Conservation (phyloP, 2,329 filamentous ascomycete genomes). For the Botrytis aclada region DNA sequence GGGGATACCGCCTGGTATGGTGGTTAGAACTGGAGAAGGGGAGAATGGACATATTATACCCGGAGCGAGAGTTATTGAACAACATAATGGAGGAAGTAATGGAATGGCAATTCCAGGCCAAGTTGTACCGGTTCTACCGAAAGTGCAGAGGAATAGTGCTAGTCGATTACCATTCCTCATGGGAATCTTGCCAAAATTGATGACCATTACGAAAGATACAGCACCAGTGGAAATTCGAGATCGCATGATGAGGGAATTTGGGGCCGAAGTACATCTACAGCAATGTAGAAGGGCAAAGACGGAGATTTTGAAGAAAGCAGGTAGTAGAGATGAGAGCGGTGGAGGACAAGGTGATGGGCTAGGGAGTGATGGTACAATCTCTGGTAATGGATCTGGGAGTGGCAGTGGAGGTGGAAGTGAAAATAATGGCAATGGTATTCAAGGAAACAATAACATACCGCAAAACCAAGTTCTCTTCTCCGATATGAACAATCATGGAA, state of each 20-base stretch:
- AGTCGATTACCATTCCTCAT: constrained; percentile 52
- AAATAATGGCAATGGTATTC: constrained; percentile 21
- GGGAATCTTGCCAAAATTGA: constrained; percentile 58
- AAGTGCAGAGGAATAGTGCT: constrained; percentile 37
- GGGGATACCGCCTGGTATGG: constrained; percentile 3
- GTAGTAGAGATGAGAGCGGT: constrained; percentile 16
- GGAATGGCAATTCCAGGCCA: constrained; percentile 23
- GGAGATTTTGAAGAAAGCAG: constrained; percentile 36
- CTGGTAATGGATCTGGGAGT: neutral
- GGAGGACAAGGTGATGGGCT: constrained; percentile 3
- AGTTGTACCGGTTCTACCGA: constrained; percentile 33
- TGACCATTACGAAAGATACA: constrained; percentile 56
- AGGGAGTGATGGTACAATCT: neutral
- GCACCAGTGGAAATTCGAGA: constrained; percentile 59
- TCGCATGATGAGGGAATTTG: constrained; percentile 44
- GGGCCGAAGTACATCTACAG: constrained; percentile 37
- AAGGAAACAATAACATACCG: neutral
- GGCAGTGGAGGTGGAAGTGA: constrained; percentile 24
- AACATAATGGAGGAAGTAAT: constrained; percentile 34
- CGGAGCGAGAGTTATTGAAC: constrained; percentile 29
- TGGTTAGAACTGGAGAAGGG: neutral
- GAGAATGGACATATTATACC: constrained; percentile 18
- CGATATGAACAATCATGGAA: constrained; percentile 22
- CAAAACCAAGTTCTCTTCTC: constrained; percentile 14
- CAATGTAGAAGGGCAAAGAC: constrained; percentile 38